Conservation (phyloP, 345 rosid species). For the Streptanthus diversifolius region DNA sequence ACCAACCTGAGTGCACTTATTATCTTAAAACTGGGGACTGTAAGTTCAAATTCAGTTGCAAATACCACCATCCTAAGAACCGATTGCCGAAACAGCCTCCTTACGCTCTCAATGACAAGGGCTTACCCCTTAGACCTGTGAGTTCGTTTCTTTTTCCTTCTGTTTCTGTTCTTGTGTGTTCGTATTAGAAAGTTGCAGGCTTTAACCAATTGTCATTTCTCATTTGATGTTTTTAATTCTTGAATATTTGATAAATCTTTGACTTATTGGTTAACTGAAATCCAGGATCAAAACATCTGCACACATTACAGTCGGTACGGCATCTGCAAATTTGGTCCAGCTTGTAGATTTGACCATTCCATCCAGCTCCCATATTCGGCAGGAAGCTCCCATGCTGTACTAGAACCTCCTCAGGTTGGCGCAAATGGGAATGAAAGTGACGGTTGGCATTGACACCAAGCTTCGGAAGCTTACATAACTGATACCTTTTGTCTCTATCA, state of each 20-base stretch:
- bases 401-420: slow-evolving; percentile 20
- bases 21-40: slow-evolving; percentile 87
- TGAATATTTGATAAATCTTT: not conserved
- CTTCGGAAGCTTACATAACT: not conserved
- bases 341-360: slow-evolving; percentile 49
- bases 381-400: slow-evolving; percentile 17
- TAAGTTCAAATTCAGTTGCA: slow-evolving; percentile 80
- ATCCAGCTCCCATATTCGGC: slow-evolving; percentile 26
- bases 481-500: not conserved
- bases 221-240: not conserved
- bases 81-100: slow-evolving; percentile 47
- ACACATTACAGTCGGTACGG: slow-evolving; percentile 86
- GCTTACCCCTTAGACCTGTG: slow-evolving; percentile 95
- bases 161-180: not conserved
- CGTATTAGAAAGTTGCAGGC: not conserved
- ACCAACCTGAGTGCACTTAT: slow-evolving; percentile 81
- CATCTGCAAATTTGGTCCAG: slow-evolving; percentile 93
- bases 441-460: slow-evolving; percentile 25
- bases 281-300: slow-evolving; percentile 75
- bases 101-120: slow-evolving; percentile 70
- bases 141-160: slow-evolving; percentile 28
- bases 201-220: not conserved
- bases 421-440: slow-evolving; percentile 29
- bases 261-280: not conserved
- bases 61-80: slow-evolving; percentile 81